These are phyloP conservation scores for Aspergillus jensenii DNA, from an alignment of 2,329 filamentous ascomycete species.

Conservation along the genomic window DNA sequence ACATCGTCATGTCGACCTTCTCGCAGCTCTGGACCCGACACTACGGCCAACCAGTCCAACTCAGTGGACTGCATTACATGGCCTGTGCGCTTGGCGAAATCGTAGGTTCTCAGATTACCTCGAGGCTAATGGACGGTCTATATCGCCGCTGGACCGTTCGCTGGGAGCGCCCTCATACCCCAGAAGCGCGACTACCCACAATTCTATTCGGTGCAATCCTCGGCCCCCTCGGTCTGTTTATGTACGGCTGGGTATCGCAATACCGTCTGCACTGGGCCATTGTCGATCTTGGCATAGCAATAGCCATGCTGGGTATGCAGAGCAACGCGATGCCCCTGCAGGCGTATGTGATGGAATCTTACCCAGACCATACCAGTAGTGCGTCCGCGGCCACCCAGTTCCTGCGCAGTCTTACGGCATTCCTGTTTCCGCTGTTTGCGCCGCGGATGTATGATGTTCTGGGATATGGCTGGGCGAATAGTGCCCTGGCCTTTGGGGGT, in stretches of 20 bases:
- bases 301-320: slow-evolving; percentile 41
- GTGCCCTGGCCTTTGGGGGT: slow-evolving; percentile 38
- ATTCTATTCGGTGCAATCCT: slow-evolving; percentile 53
- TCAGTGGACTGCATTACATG: slow-evolving; percentile 61
- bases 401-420: slow-evolving; percentile 1
- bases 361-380: slow-evolving; percentile 49
- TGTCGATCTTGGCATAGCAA: slow-evolving; percentile 44
- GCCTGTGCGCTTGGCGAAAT: slow-evolving; percentile 61
- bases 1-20: slow-evolving; percentile 62
- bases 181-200: slow-evolving; percentile 58
- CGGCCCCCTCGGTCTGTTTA: slow-evolving; percentile 48
- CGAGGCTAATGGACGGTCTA: slow-evolving; percentile 44
- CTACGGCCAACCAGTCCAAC: slow-evolving; percentile 54
- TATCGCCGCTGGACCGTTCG: slow-evolving; percentile 33
- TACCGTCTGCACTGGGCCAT: slow-evolving; percentile 47
- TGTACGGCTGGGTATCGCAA: slow-evolving; percentile 53
- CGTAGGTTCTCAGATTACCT: slow-evolving; percentile 49
- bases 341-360: slow-evolving; percentile 38
- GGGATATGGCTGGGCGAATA: slow-evolving; percentile 44
- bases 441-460: slow-evolving; percentile 41
- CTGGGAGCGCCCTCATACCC: slow-evolving; percentile 29
- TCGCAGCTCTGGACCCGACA: slow-evolving; percentile 53
- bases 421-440: slow-evolving; percentile 7
- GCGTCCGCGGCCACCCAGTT: slow-evolving; percentile 36
- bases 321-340: slow-evolving; percentile 19